Percentiles rank a stretch among this genome's conserved stretches.
These are phyloP conservation scores for Boletus coccyginus DNA, from an alignment of 768 basidiomycete species.

Conservation along the genomic window DNA sequence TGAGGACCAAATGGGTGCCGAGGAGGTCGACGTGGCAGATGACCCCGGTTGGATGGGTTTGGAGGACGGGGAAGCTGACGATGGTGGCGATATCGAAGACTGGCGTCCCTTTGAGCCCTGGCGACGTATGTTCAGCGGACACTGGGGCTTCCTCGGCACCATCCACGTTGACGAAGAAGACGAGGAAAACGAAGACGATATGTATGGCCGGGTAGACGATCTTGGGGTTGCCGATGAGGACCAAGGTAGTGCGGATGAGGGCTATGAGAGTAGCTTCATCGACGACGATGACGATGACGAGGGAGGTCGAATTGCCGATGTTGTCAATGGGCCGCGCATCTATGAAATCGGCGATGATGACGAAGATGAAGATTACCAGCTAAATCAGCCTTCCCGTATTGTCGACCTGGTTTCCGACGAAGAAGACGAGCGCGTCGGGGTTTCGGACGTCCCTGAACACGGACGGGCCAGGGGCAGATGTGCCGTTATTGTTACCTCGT, in stretches of 20 bases:
- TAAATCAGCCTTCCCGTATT: neutral
- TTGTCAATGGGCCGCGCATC: constrained; percentile 18
- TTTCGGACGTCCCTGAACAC: neutral
- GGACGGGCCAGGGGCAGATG: neutral
- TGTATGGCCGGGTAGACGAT: neutral
- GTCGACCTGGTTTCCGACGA: constrained; percentile 15
- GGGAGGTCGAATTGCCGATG: neutral
- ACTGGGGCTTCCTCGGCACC: constrained; percentile 16
- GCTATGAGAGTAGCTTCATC: constrained; percentile 56
- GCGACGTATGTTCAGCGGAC: constrained; percentile 18
- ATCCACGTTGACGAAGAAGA: constrained; percentile 25
- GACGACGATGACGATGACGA: constrained; percentile 41
- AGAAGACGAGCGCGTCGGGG: neutral
- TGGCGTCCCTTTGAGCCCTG: constrained; percentile 19
- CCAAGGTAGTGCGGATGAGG: constrained; percentile 34
- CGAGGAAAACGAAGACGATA: constrained; percentile 14
- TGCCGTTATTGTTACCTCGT: constrained; percentile 4
- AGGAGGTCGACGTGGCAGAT: constrained; percentile 29
- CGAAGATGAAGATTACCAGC: constrained; percentile 6
- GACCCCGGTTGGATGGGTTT: constrained; percentile 35
- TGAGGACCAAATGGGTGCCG: constrained; percentile 38
- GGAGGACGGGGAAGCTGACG: constrained; percentile 34
- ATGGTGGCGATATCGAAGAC: constrained; percentile 26
- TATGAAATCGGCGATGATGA: constrained; percentile 21
- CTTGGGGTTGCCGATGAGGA: constrained; percentile 10